Evolutionary conservation across 2,329 filamentous ascomycete species (phyloP).

Genomic region (Scortechinia acanthostroma): DNA sequence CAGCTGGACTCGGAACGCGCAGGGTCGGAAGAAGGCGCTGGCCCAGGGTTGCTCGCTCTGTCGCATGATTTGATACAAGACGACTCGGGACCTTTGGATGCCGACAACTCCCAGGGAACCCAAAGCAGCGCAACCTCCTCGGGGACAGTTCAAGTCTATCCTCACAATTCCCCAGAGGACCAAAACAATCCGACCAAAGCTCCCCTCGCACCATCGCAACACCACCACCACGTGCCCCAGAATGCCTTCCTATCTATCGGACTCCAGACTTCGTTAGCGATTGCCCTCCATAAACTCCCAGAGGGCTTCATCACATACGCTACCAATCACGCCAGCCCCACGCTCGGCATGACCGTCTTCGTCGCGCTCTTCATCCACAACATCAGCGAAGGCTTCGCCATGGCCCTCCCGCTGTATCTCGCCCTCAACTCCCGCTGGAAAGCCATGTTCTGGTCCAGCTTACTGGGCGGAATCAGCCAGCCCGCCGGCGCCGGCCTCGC

Average conservation of each 20-base stretch:
- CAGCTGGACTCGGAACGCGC: not conserved
- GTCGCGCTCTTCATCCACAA: conserved; percentile 96
- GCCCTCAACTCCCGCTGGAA: conserved; percentile 73
- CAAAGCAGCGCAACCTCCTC: not conserved
- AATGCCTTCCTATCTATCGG: conserved; percentile 92
- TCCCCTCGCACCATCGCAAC: conserved; percentile 29
- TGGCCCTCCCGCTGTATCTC: conserved; percentile 87
- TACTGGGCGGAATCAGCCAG: conserved; percentile 81
- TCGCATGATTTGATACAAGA: not conserved
- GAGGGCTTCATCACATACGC: conserved; percentile 86
- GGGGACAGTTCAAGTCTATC: no score
- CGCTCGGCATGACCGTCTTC: conserved; percentile 84
- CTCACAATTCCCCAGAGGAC: not conserved
- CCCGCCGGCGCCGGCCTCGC: conserved; percentile 80
- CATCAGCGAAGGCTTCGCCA: conserved; percentile 91
- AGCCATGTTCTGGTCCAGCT: conserved; percentile 76
- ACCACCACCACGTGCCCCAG: conserved; percentile 90
- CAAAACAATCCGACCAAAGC: not conserved
- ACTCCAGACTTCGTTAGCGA: conserved; percentile 91
- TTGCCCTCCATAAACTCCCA: conserved; percentile 91
- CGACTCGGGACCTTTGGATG: not conserved
- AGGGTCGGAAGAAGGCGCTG: not conserved
- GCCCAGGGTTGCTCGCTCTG: no score
- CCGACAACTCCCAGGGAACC: not conserved
- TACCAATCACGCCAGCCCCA: conserved; percentile 90